These are phyloP conservation scores for Anthostomella pinea DNA, from an alignment of 2,329 filamentous ascomycete genomes.

Conservation along the genomic window DNA sequence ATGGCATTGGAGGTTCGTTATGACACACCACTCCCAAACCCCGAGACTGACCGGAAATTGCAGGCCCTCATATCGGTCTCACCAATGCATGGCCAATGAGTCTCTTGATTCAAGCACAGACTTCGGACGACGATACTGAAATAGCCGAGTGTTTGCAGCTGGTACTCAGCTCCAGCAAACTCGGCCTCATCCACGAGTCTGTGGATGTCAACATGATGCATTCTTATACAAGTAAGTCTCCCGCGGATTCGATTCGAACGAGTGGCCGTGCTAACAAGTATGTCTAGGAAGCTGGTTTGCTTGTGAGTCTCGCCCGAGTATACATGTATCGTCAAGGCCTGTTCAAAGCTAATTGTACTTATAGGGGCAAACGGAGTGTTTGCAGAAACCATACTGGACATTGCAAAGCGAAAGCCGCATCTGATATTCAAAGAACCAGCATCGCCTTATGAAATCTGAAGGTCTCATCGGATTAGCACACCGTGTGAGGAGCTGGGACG, in stretches of 20 bases:
- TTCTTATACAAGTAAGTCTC: constrained; percentile 70
- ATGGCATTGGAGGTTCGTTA: constrained; percentile 77
- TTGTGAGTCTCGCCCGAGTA: constrained; percentile 43
- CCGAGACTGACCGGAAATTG: constrained; percentile 5
- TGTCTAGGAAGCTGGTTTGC: constrained; percentile 79
- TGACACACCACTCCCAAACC: constrained; percentile 6
- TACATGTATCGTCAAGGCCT: constrained; percentile 1
- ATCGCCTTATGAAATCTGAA: constrained; percentile 53
- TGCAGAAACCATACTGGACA: constrained; percentile 83
- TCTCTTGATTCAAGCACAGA: constrained; percentile 86
- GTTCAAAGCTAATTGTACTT: constrained; percentile 13
- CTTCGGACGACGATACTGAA: constrained; percentile 77
- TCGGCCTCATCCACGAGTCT: constrained; percentile 89
- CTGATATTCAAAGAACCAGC: constrained; percentile 71
- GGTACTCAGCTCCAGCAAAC: constrained; percentile 70
- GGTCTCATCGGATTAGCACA: constrained; percentile 4
- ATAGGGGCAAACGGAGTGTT: constrained; percentile 91
- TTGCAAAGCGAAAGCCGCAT: constrained; percentile 85
- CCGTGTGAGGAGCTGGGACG: neutral
- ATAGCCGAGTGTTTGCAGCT: constrained; percentile 69
- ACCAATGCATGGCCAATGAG: constrained; percentile 97
- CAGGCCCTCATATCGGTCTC: constrained; percentile 72
- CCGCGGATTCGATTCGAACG: neutral
- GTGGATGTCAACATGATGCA: constrained; percentile 69
- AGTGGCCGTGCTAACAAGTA: constrained; percentile 10